Evolutionary conservation across 2,329 filamentous ascomycete genomes (phyloP).

Genomic region (Botrytis squamosa): DNA sequence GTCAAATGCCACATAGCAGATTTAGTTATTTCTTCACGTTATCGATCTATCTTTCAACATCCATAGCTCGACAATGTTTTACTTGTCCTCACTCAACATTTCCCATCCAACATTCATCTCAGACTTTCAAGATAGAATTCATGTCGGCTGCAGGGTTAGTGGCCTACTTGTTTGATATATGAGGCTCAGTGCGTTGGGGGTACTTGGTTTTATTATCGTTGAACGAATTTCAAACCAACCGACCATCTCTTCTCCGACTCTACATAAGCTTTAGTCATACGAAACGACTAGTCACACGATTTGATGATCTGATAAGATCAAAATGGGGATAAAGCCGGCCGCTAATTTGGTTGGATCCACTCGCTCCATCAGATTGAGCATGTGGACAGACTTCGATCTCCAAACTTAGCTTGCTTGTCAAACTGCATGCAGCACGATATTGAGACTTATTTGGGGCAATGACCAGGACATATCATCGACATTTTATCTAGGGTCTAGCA

Average conservation of each 20-base stretch:
- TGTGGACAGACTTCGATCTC: neutral
- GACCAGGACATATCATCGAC: neutral
- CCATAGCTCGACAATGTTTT: neutral
- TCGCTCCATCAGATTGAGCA: neutral
- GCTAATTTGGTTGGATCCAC: neutral
- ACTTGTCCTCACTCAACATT: neutral
- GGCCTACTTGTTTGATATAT: neutral
- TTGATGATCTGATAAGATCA: neutral
- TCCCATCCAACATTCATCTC: neutral
- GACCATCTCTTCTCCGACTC: neutral
- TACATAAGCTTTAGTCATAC: neutral
- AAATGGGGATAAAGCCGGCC: neutral
- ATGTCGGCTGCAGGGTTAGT: neutral
- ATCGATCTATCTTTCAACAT: neutral
- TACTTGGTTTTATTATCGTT: neutral
- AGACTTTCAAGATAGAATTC: neutral
- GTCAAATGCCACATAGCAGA: neutral
- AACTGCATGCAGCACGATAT: neutral
- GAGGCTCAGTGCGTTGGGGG: neutral
- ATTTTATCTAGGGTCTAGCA: neutral
- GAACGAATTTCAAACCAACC: neutral
- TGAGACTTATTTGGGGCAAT: neutral
- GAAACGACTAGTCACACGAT: neutral
- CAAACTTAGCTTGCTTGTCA: neutral
- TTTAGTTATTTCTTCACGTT: neutral